Conservation (phyloP, 306 rosid genomes). For the Pueraria montana region DNA sequence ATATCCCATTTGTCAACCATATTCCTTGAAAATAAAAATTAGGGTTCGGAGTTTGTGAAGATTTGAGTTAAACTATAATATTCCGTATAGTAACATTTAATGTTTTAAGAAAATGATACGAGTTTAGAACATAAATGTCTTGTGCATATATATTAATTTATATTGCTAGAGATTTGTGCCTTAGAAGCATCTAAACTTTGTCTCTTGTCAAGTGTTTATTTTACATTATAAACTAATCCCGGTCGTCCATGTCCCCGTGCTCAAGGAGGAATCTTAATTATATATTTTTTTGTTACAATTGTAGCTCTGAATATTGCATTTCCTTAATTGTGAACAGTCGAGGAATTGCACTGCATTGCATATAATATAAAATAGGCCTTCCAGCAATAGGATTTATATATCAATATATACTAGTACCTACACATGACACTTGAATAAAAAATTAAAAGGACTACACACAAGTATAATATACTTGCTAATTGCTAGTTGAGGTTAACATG, state of each 20-base stretch:
- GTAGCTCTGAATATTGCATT: background rate
- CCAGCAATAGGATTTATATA: background rate
- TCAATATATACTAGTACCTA: background rate
- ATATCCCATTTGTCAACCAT: conserved; percentile 50
- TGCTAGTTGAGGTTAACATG: background rate
- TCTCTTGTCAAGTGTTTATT: conserved; percentile 47
- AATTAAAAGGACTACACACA: background rate
- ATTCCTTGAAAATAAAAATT: conserved; percentile 53
- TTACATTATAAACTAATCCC: conserved; percentile 40
- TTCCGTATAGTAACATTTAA: background rate
- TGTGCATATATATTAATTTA: conserved; percentile 36
- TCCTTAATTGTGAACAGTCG: background rate
- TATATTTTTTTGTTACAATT: background rate
- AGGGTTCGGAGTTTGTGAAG: conserved; percentile 44
- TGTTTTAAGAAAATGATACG: conserved; percentile 23
- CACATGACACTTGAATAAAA: background rate
- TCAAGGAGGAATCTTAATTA: conserved; percentile 63
- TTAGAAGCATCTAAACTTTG: conserved; percentile 68
- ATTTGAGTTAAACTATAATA: conserved; percentile 1
- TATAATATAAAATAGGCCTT: conserved; percentile 1
- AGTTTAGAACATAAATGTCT: conserved; percentile 55
- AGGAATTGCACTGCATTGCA: background rate
- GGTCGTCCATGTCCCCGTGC: conserved; percentile 48
- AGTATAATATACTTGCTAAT: background rate
- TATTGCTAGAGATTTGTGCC: conserved; percentile 51